Evolutionary conservation across 768 basidiomycete species (phyloP), one percentile per base, ranked within the genome.

Genomic region (Daedalea quercina): DNA sequence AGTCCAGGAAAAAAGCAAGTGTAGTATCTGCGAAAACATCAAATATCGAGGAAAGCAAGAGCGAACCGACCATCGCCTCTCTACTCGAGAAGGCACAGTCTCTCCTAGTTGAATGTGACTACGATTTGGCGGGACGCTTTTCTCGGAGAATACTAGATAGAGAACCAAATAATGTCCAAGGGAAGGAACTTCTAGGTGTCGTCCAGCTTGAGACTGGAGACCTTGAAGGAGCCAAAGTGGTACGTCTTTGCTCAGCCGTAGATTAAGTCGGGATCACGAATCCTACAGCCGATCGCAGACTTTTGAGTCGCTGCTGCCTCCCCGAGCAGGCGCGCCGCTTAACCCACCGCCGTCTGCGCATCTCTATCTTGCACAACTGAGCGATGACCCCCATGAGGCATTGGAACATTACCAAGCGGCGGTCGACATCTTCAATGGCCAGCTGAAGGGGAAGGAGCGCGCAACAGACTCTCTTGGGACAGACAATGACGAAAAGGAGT

Each of bases 321-420:
- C 87, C 53, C 69, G 79, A 66, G 72, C 77, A 41, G 71, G 76
- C 65, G 80, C 82, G 17, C 78, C 84, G 33, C 66, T 76, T 17
- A 69, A 78, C 40, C 80, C 90, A 1, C 76, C 81, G 0, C 79
- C 90, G 8, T 88, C 90, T 28, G 90, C 88, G 11, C 80, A 94
- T 70, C 76, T 94, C 0, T 94, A 94, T 67, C 85, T 96, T 22
- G 94, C 92, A 0, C 93, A 96, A 64, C 72, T 92, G 17, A 80
- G 76, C 46, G 80, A 84, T 9, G 85, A 93, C 51, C 89, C 94
- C 3, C 77, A 78, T 46, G 64, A 73, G 41, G 89, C 91, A 2
- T 69, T 95, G 19, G 70, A 77, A 37, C 81, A 92, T 61, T 96
- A 91, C 64, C 80, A 85, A 63, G 76, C 84, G n/a, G 91, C 90